Percentiles rank a stretch among this genome's conserved stretches.
Evolutionary conservation across 805 yeast genomes (phyloP).

Genomic region (Nakazawaea ambrosiae): DNA sequence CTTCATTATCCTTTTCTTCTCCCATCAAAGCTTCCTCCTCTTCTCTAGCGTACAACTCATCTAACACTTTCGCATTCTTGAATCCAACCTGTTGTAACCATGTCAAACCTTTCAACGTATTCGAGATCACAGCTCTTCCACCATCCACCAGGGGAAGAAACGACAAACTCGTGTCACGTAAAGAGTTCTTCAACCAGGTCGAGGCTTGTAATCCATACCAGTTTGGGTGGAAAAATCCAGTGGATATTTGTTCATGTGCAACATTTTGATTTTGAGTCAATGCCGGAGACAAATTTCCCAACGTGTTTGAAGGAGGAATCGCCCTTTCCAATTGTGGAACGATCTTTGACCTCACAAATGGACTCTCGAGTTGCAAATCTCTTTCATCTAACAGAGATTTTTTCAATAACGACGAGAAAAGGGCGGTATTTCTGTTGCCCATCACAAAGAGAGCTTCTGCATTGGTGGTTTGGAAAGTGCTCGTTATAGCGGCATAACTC

Average conservation of each 20-base stretch:
- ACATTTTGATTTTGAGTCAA: conserved; percentile 22
- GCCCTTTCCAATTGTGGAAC: conserved; percentile 40
- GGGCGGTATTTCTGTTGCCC: conserved; percentile 61
- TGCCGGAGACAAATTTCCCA: conserved; percentile 39
- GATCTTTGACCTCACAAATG: conserved; percentile 59
- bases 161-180: conserved; percentile 35
- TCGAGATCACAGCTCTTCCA: conserved; percentile 44
- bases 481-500: conserved; percentile 57
- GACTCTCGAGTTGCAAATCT: conserved; percentile 58
- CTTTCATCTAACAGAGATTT: conserved; percentile 75
- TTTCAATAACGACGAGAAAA: conserved; percentile 67
- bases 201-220: conserved; percentile 62
- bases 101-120: conserved; percentile 40
- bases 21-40: conserved; percentile 7
- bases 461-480: conserved; percentile 40
- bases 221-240: conserved; percentile 50
- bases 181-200: conserved; percentile 50
- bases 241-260: conserved; percentile 39
- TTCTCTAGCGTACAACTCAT: too few species aligned
- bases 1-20: neutral
- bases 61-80: conserved; percentile 24
- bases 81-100: conserved; percentile 52
- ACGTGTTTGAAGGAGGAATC: conserved; percentile 28
- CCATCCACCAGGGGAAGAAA: conserved; percentile 69
- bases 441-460: conserved; percentile 61